Evolutionary conservation across 371 early-diverging fungal species (phyloP).

Genomic region (Amoeboaphelidium protococcarum): DNA sequence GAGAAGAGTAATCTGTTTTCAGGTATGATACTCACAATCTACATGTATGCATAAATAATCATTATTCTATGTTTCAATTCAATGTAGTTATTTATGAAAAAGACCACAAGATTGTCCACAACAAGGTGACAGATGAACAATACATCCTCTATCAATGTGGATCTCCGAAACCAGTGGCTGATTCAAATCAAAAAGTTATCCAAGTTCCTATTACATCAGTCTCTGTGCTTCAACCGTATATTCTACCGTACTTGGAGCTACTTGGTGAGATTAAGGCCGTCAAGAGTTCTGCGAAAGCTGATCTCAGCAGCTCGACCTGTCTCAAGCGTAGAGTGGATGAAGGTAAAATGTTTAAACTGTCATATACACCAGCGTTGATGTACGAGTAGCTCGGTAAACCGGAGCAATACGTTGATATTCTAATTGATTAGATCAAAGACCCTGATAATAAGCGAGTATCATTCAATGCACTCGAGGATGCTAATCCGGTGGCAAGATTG

Average conservation of each 20-base stretch:
- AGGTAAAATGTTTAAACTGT: too few species aligned
- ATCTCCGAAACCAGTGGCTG: slow-evolving; percentile 7
- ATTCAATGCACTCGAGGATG: neutral
- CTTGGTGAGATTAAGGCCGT: slow-evolving; percentile 4
- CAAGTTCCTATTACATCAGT: slow-evolving; percentile 7
- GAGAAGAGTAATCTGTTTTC: neutral
- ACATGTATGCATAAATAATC: too few species aligned
- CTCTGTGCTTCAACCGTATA: slow-evolving; percentile 7
- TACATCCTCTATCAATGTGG: slow-evolving; percentile 12
- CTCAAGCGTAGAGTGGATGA: too few species aligned
- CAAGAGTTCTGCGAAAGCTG: neutral
- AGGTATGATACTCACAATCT: too few species aligned
- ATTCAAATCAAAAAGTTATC: slow-evolving; percentile 5
- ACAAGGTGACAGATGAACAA: slow-evolving; percentile 5
- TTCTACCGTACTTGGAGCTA: slow-evolving; percentile 10
- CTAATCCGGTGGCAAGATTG: neutral
- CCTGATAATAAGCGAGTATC: too few species aligned
- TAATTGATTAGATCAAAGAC: too few species aligned
- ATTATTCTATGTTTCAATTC: too few species aligned
- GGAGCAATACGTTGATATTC: too few species aligned
- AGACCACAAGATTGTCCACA: slow-evolving; percentile 11
- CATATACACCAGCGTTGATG: too few species aligned
- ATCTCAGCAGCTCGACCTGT: too few species aligned
- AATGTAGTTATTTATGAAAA: slow-evolving; percentile 8
- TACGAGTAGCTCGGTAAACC: too few species aligned